phyloP scores from a whole-genome alignment of 2,329 filamentous ascomycete genomes.

The Apiospora koreana region DNA sequence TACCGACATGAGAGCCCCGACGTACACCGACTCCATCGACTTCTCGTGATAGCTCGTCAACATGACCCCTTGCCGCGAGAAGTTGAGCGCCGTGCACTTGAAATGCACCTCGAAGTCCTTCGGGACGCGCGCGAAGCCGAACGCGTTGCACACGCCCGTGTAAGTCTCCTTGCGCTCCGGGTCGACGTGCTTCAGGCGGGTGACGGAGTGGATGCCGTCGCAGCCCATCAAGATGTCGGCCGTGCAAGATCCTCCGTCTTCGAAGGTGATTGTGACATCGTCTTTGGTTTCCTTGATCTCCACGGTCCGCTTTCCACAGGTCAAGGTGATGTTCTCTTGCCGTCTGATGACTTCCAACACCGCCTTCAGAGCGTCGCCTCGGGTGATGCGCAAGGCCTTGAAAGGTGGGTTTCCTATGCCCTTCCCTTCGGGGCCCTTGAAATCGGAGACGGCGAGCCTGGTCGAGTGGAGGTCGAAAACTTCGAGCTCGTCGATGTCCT shows the following conservation, averaged over 20 bases:
- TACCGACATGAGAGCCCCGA: constrained; percentile 14
- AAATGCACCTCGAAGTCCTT: constrained; percentile 14
- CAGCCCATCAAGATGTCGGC: constrained; percentile 16
- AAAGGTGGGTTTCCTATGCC: constrained; percentile 13
- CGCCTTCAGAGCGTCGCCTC: constrained; percentile 15
- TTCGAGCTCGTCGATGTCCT: constrained; percentile 15
- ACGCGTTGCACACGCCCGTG: constrained; percentile 16
- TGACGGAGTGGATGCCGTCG: constrained; percentile 16
- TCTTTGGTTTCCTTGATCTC: constrained; percentile 11
- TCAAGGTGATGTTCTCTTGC: constrained; percentile 10
- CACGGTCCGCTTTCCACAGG: constrained; percentile 13
- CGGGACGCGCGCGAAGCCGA: constrained; percentile 5
- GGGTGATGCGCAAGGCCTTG: constrained; percentile 16
- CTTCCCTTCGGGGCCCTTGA: constrained; percentile 12
- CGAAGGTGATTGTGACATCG: constrained; percentile 10
- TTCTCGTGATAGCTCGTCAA: constrained; percentile 15
- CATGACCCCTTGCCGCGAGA: constrained; percentile 12
- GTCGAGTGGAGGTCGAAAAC: constrained; percentile 14
- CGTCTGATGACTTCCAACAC: constrained; percentile 14
- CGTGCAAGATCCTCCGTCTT: neutral
- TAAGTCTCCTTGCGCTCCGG: constrained; percentile 14
- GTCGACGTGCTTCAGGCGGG: constrained; percentile 13
- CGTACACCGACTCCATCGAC: constrained; percentile 15
- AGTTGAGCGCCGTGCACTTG: constrained; percentile 15
- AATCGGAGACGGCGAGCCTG: constrained; percentile 16